Evolutionary conservation across 2,329 filamentous ascomycete species (phyloP).

Genomic region (Neospermospora avenae): DNA sequence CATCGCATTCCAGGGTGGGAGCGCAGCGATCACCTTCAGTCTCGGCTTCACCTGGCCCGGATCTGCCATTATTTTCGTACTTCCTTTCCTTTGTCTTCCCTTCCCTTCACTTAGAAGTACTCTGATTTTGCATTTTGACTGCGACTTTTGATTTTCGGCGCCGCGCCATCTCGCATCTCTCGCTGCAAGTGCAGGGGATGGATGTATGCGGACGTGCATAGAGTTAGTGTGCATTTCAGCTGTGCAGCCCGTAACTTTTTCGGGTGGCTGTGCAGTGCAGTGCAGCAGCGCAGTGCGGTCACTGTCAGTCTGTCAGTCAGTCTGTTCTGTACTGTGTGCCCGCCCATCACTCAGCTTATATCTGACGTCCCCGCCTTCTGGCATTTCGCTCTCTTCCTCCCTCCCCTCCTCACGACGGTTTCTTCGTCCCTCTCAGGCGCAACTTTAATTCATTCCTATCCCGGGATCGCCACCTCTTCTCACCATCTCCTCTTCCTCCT

Average conservation of each 20-base stretch:
- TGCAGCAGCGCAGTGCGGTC: background rate
- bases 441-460: slow-evolving; percentile 49
- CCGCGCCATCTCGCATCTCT: slow-evolving; percentile 5
- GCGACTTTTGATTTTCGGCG: background rate
- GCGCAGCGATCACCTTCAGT: slow-evolving; percentile 13
- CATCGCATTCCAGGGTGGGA: background rate
- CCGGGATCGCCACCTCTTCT: slow-evolving; percentile 48
- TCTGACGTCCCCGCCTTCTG: background rate
- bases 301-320: background rate
- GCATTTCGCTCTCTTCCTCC: slow-evolving; percentile 22
- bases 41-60: too few species aligned
- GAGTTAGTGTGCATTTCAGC: background rate
- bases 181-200: slow-evolving; percentile 1
- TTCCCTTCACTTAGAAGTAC: too few species aligned
- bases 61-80: background rate
- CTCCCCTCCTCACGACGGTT: slow-evolving; percentile 53
- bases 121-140: too few species aligned
- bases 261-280: slow-evolving; percentile 4
- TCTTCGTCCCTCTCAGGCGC: slow-evolving; percentile 47
- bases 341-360: background rate
- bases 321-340: background rate
- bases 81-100: too few species aligned
- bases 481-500: too few species aligned
- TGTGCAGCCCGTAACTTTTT: background rate
- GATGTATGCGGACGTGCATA: slow-evolving; percentile 11